Conservation (phyloP, 2,329 filamentous ascomycete genomes). For the Knufia petricola region DNA sequence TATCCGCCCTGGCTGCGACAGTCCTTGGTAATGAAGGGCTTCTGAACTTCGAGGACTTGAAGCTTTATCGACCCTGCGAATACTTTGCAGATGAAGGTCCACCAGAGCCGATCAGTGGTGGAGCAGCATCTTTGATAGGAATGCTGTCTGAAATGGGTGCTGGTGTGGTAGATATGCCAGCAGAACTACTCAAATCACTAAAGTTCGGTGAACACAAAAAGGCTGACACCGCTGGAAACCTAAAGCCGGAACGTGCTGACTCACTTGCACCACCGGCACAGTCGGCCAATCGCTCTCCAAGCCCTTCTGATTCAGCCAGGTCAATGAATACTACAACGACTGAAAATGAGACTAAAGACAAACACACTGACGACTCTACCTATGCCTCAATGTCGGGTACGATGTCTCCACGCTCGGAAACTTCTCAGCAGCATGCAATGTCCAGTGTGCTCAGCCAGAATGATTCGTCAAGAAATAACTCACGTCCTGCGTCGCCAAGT, state of each 20-base stretch:
- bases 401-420: neutral
- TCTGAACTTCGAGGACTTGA: slow-evolving; percentile 60
- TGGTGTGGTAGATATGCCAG: slow-evolving; percentile 65
- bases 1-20: slow-evolving; percentile 65
- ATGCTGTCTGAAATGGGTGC: slow-evolving; percentile 74
- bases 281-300: neutral
- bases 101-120: slow-evolving; percentile 68
- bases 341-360: neutral
- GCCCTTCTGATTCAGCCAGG: neutral
- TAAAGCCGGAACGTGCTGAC: neutral
- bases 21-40: slow-evolving; percentile 56
- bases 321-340: neutral
- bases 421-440: slow-evolving; percentile 3
- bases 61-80: slow-evolving; percentile 54
- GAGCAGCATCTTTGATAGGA: slow-evolving; percentile 66
- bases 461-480: slow-evolving; percentile 15
- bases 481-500: slow-evolving; percentile 9
- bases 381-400: neutral
- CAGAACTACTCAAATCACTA: slow-evolving; percentile 42
- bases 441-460: neutral
- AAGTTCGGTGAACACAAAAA: slow-evolving; percentile 21
- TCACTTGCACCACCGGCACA: neutral
- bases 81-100: slow-evolving; percentile 72
- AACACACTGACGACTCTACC: neutral
- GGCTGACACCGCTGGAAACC: slow-evolving; percentile 14